Conservation (phyloP, 2,329 filamentous ascomycete genomes). For the Niveomyces coronatus region DNA sequence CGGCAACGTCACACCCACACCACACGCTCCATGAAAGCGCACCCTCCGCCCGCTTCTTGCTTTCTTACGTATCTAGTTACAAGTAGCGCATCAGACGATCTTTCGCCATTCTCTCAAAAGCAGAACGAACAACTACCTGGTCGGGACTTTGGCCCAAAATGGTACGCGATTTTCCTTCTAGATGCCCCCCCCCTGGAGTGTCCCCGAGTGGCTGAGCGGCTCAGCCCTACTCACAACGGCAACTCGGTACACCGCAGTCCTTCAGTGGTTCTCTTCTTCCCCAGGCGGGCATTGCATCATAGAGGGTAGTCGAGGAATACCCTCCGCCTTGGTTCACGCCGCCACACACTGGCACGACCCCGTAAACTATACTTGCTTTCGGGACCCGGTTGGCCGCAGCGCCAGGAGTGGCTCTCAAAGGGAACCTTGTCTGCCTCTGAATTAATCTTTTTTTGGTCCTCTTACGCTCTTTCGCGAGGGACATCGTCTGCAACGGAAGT, state of each 20-base stretch:
- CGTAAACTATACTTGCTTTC: neutral
- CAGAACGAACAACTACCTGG: no score
- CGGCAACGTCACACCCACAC: constrained; percentile 9
- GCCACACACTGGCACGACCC: constrained; percentile 1
- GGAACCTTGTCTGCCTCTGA: no score
- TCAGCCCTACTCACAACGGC: constrained; percentile 7
- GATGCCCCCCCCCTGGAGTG: neutral
- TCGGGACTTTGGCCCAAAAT: constrained; percentile 2
- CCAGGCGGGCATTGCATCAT: neutral
- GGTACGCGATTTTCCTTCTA: neutral
- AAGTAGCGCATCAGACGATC: no score
- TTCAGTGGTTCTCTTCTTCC: neutral
- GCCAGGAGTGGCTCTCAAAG: no score
- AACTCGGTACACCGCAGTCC: neutral
- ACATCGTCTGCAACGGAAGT: neutral
- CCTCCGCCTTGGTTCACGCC: neutral
- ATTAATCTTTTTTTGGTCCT: no score
- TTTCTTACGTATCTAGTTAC: no score
- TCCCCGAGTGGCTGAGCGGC: constrained; percentile 1
- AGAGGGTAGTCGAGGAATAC: neutral
- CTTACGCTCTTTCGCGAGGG: no score
- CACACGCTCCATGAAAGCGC: neutral
- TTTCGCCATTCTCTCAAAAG: no score
- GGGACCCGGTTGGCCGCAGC: constrained; percentile 3
- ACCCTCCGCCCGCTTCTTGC: neutral